These are phyloP conservation scores for Ligustrum vulgare DNA, from an alignment of 257 asterid genomes.

Conservation along the genomic window DNA sequence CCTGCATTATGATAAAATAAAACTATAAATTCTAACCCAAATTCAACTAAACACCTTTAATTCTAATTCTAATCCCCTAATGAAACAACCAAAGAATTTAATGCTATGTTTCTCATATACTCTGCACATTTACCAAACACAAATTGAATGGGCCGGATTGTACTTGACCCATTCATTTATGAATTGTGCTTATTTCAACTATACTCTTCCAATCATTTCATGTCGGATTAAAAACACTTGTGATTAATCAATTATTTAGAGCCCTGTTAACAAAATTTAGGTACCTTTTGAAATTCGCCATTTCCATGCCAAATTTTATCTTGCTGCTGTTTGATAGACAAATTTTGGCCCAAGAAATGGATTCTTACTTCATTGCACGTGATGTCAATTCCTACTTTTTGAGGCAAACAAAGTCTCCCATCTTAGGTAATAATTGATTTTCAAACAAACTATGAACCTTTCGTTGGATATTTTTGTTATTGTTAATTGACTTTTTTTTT, in stretches of 20 bases:
- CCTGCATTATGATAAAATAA: slow-evolving; percentile 3
- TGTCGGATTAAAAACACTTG: slow-evolving; percentile 29
- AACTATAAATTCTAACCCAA: slow-evolving; percentile 30
- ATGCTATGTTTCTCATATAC: slow-evolving; percentile 22
- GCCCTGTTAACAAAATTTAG: slow-evolving; percentile 15
- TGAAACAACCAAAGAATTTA: slow-evolving; percentile 34
- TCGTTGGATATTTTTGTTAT: too few species aligned
- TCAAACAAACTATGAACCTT: too few species aligned
- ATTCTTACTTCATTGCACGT: too few species aligned
- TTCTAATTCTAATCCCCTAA: slow-evolving; percentile 29
- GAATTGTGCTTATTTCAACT: slow-evolving; percentile 34
- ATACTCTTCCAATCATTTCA: slow-evolving; percentile 41
- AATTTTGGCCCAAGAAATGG: too few species aligned
- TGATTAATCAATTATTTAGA: slow-evolving; percentile 28
- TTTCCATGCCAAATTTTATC: too few species aligned
- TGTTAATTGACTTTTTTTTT: too few species aligned
- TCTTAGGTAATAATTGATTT: too few species aligned
- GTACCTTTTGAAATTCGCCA: too few species aligned
- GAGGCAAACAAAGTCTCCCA: too few species aligned
- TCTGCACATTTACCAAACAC: slow-evolving; percentile 10
- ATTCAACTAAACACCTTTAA: slow-evolving; percentile 30
- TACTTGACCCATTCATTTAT: slow-evolving; percentile 13
- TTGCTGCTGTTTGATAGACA: too few species aligned
- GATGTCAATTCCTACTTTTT: too few species aligned
- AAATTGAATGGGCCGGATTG: slow-evolving; percentile 17